Evolutionary conservation across 352 stramenopile species (phyloP).

Genomic region (Bremia lactucae): DNA sequence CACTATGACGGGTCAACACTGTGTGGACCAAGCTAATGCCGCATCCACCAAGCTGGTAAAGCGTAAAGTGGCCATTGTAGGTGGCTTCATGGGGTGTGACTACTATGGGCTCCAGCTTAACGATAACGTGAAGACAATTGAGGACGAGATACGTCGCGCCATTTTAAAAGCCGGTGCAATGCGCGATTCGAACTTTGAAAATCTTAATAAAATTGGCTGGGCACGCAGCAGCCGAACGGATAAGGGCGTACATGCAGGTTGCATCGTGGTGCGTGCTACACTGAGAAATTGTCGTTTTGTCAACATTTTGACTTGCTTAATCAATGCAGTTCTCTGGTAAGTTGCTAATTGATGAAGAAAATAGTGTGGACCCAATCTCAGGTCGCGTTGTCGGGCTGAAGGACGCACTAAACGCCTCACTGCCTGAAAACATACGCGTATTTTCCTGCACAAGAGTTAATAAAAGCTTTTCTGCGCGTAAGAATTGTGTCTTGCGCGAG

Average conservation of each 20-base stretch:
- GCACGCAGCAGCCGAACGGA: constrained; percentile 84
- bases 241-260: constrained; percentile 86
- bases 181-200: constrained; percentile 80
- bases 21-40: neutral
- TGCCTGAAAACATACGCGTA: constrained; percentile 75
- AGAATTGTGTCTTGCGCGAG: constrained; percentile 79
- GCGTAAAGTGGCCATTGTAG: constrained; percentile 82
- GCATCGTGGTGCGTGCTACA: constrained; percentile 66
- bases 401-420: constrained; percentile 60
- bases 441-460: constrained; percentile 84
- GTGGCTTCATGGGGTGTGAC: constrained; percentile 70
- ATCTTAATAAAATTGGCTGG: constrained; percentile 86
- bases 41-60: constrained; percentile 45
- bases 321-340: constrained; percentile 72
- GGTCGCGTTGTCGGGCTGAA: constrained; percentile 49
- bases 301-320: constrained; percentile 1
- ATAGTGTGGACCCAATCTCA: constrained; percentile 38
- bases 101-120: constrained; percentile 78
- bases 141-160: constrained; percentile 67
- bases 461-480: constrained; percentile 84
- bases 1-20: neutral
- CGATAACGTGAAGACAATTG: constrained; percentile 73
- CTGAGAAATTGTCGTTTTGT: too few species aligned
- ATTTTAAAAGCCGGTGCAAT: constrained; percentile 77
- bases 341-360: constrained; percentile 73